Percentiles rank a stretch among this genome's conserved stretches.
These are phyloP conservation scores for Lippia alba DNA, from an alignment of 305 asterid species.

Conservation along the genomic window DNA sequence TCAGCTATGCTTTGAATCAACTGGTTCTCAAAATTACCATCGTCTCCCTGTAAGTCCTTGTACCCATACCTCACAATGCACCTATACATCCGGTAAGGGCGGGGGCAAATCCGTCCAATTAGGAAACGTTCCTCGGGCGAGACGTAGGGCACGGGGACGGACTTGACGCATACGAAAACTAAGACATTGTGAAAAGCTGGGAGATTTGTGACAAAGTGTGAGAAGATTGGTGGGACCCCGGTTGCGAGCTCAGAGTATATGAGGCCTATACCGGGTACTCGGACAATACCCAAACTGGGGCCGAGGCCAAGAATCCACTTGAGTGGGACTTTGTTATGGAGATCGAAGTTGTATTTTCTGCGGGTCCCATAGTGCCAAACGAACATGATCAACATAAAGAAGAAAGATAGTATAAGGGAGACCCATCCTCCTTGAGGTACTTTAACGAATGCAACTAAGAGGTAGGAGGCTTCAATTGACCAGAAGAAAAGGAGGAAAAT, in stretches of 20 bases:
- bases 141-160: constrained; percentile 84
- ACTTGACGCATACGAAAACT: constrained; percentile 96
- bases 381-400: constrained; percentile 80
- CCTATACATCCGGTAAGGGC: constrained; percentile 93
- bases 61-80: constrained; percentile 97
- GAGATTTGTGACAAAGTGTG: constrained; percentile 91
- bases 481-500: constrained; percentile 74
- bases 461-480: constrained; percentile 69
- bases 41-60: constrained; percentile 89
- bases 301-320: constrained; percentile 94
- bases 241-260: constrained; percentile 94
- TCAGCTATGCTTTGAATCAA: constrained; percentile 92
- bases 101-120: constrained; percentile 94
- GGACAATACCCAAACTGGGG: constrained; percentile 94
- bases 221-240: constrained; percentile 91
- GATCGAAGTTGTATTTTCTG: constrained; percentile 86
- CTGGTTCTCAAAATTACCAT: constrained; percentile 79
- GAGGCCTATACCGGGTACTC: constrained; percentile 96
- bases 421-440: constrained; percentile 99
- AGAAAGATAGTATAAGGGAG: constrained; percentile 70
- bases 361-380: constrained; percentile 97
- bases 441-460: constrained; percentile 67
- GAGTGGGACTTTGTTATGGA: constrained; percentile 90
- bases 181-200: constrained; percentile 93
- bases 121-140: constrained; percentile 92